These are phyloP conservation scores for Trichophyton schoenleinii DNA, from an alignment of 2,329 filamentous ascomycete species.

Conservation along the genomic window DNA sequence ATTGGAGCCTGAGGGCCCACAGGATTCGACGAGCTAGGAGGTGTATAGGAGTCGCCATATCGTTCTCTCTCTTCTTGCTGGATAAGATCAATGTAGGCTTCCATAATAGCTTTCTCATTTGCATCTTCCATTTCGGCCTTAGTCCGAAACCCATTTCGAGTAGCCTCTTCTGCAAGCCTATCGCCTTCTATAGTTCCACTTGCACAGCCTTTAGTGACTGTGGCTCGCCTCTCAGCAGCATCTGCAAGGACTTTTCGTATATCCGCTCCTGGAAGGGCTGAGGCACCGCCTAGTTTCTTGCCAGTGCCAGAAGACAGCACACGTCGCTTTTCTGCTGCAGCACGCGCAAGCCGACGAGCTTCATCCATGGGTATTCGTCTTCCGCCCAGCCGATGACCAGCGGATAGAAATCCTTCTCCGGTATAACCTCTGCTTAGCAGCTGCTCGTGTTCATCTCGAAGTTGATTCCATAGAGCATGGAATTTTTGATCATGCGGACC, in stretches of 20 bases:
- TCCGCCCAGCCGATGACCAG: conserved; percentile 63
- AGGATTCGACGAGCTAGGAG: conserved; percentile 42
- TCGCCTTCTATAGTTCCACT: conserved; percentile 54
- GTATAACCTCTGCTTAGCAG: conserved; percentile 73
- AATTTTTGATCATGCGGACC: conserved; percentile 76
- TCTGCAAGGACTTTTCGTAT: conserved; percentile 60
- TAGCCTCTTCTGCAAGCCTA: conserved; percentile 56
- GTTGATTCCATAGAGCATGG: conserved; percentile 75
- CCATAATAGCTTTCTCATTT: conserved; percentile 73
- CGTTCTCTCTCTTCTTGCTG: conserved; percentile 61
- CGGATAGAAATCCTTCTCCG: conserved; percentile 72
- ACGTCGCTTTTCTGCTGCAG: conserved; percentile 59
- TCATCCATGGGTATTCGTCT: conserved; percentile 54
- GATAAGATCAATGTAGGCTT: conserved; percentile 74
- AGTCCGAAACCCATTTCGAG: conserved; percentile 63
- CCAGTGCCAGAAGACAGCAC: conserved; percentile 50
- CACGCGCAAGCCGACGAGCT: conserved; percentile 59
- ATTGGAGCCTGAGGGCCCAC: conserved; percentile 29
- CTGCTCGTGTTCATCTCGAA: conserved; percentile 71
- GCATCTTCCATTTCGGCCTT: conserved; percentile 79
- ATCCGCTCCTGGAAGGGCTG: conserved; percentile 47
- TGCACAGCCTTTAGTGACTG: conserved; percentile 60
- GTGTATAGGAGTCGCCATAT: conserved; percentile 45
- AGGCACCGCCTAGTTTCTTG: conserved; percentile 56
- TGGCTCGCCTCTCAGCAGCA: conserved; percentile 56